A percentile compares a stretch with the other conserved stretches of the same genome.
phyloP scores from a whole-genome alignment of 768 basidiomycete genomes.

The Boletellus ananiceps region DNA sequence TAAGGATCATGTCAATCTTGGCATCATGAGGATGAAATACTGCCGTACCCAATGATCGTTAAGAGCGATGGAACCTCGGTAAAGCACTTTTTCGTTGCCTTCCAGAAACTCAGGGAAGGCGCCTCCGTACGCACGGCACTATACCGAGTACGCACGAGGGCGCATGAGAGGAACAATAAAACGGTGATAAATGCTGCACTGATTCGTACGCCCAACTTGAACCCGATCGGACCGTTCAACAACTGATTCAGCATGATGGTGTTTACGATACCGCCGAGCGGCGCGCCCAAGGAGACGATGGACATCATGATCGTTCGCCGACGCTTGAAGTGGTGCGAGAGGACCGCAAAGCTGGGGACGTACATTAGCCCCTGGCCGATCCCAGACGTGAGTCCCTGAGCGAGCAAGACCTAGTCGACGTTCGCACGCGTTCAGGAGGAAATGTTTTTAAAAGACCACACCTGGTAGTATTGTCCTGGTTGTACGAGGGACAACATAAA shows the following conservation, averaged over 20 bases:
- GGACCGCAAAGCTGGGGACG: conserved; percentile 39
- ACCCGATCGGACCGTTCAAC: conserved; percentile 41
- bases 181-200: conserved; percentile 38
- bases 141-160: conserved; percentile 35
- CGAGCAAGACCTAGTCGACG: conserved; percentile 35
- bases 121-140: background rate
- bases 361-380: conserved; percentile 42
- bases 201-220: conserved; percentile 36
- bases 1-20: background rate
- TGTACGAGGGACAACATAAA: conserved; percentile 38
- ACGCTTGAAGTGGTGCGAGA: conserved; percentile 43
- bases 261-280: conserved; percentile 52
- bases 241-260: conserved; percentile 57
- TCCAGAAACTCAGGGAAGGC: conserved; percentile 11
- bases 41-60: conserved; percentile 20
- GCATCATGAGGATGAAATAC: background rate
- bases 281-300: conserved; percentile 42
- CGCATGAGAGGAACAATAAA: conserved; percentile 35
- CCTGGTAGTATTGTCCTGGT: conserved; percentile 21
- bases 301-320: conserved; percentile 42
- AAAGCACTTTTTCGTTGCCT: conserved; percentile 20
- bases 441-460: background rate
- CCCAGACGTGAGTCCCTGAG: conserved; percentile 42
- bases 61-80: conserved; percentile 23
- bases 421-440: background rate